Conservation (phyloP, 2,329 filamentous ascomycete species). For the Xylaria sp. region DNA sequence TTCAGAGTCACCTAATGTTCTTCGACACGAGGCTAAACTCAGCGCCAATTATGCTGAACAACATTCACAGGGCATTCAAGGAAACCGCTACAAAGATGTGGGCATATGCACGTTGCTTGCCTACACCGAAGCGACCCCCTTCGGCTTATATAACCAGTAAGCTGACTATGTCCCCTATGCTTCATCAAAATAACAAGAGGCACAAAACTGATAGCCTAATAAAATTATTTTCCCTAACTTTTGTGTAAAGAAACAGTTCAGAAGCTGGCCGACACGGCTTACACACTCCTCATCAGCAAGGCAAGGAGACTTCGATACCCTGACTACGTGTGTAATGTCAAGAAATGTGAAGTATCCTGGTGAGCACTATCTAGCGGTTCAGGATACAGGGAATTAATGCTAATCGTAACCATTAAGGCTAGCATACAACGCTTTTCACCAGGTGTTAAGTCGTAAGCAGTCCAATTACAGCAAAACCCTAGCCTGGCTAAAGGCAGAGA, state of each 20-base stretch:
- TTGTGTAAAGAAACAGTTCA: constrained; percentile 67
- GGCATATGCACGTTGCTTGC: constrained; percentile 70
- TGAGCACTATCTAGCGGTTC: constrained; percentile 54
- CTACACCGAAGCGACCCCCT: constrained; percentile 65
- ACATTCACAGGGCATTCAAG: constrained; percentile 77
- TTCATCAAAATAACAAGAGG: background rate
- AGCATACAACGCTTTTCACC: constrained; percentile 75
- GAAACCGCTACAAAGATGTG: constrained; percentile 83
- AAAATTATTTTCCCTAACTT: constrained; percentile 2
- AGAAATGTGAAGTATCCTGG: constrained; percentile 70
- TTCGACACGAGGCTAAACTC: constrained; percentile 85
- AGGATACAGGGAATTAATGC: background rate
- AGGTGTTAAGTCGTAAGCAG: constrained; percentile 77
- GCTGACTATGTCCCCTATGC: constrained; percentile 44
- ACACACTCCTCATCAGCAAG: constrained; percentile 70
- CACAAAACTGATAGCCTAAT: background rate
- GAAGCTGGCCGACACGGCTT: constrained; percentile 73
- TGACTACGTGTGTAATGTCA: constrained; percentile 69
- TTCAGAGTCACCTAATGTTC: constrained; percentile 86
- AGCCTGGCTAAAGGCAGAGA: constrained; percentile 71
- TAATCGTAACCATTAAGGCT: constrained; percentile 61
- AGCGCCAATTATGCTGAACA: constrained; percentile 73
- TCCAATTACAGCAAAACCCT: constrained; percentile 73
- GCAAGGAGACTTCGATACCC: constrained; percentile 58
- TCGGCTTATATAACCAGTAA: constrained; percentile 71